phyloP scores from a whole-genome alignment of 805 yeast species.

The Osmozyma mogii region DNA sequence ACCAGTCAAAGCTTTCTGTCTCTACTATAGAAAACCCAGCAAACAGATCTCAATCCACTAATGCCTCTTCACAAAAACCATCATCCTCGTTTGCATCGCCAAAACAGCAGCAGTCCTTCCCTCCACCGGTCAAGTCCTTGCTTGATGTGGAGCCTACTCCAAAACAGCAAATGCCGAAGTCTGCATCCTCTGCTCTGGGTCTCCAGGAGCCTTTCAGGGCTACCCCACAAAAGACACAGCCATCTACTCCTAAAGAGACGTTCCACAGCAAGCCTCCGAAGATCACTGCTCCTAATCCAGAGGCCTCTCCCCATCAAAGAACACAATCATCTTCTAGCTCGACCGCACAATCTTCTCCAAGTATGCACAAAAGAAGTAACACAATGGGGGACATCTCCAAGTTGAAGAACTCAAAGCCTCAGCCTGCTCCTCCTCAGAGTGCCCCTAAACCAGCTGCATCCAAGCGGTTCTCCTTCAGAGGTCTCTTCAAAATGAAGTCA shows the following conservation, averaged over 20 bases:
- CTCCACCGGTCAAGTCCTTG: conserved; percentile 6
- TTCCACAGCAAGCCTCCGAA: too few relatives aligned
- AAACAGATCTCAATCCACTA: conserved; percentile 4
- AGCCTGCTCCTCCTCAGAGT: conserved; percentile 4
- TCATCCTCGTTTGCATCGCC: not conserved
- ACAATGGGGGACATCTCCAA: conserved; percentile 7
- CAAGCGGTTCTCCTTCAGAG: conserved; percentile 31
- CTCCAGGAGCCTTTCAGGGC: conserved; percentile 3
- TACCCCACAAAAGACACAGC: too few relatives aligned
- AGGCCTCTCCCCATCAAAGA: too few relatives aligned
- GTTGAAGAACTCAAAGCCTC: conserved; percentile 1
- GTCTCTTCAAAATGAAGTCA: conserved; percentile 31
- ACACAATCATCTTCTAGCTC: too few relatives aligned
- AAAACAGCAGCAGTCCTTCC: not conserved
- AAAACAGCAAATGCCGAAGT: too few relatives aligned
- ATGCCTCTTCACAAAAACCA: conserved; percentile 1
- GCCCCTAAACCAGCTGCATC: conserved; percentile 4
- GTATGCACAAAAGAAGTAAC: conserved; percentile 1
- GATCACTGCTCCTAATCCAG: too few relatives aligned
- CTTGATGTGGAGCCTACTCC: too few relatives aligned
- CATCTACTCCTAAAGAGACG: too few relatives aligned
- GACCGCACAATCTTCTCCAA: too few relatives aligned
- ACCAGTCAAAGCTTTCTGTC: not conserved
- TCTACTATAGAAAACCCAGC: conserved; percentile 1
- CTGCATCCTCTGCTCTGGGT: too few relatives aligned